These are phyloP conservation scores for Haplosporangium gracile DNA, from an alignment of 192 early-diverging fungal genomes.

Conservation along the genomic window DNA sequence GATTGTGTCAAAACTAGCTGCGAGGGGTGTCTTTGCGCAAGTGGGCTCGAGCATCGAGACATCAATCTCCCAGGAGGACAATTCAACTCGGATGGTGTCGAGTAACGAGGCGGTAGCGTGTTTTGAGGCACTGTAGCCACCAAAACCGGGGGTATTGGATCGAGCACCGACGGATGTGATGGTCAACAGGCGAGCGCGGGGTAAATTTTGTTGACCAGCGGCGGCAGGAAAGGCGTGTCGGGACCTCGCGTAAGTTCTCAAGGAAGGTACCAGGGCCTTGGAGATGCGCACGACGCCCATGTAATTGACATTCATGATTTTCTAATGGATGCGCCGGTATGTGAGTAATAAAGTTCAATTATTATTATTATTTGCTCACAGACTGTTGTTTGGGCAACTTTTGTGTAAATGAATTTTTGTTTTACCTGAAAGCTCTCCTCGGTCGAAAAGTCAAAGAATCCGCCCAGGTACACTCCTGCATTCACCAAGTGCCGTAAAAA, in stretches of 20 bases:
- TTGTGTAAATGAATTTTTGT: neutral
- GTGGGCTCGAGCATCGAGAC: constrained; percentile 57
- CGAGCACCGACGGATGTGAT: constrained; percentile 59
- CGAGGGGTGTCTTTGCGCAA: constrained; percentile 44
- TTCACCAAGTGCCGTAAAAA: no score
- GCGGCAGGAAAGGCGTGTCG: constrained; percentile 15
- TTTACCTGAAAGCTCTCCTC: constrained; percentile 44
- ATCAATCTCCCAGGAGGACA: constrained; percentile 62
- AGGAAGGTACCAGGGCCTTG: constrained; percentile 53
- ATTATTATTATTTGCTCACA: neutral
- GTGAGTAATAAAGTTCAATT: neutral
- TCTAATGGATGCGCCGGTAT: neutral
- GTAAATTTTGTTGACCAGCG: constrained; percentile 38
- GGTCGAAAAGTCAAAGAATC: constrained; percentile 26
- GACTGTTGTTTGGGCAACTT: neutral
- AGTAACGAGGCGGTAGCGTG: constrained; percentile 59
- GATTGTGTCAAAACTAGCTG: neutral
- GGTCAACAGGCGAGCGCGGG: constrained; percentile 52
- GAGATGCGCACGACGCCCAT: constrained; percentile 57
- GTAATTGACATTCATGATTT: constrained; percentile 61
- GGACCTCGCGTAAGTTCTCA: constrained; percentile 40
- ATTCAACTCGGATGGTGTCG: constrained; percentile 58
- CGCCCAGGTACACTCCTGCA: no score
- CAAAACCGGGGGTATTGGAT: constrained; percentile 42
- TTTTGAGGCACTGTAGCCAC: constrained; percentile 58